Percentiles rank a stretch among this genome's conserved stretches.
Conservation (phyloP, 305 asterid genomes). For the Fraxinus velutina region DNA sequence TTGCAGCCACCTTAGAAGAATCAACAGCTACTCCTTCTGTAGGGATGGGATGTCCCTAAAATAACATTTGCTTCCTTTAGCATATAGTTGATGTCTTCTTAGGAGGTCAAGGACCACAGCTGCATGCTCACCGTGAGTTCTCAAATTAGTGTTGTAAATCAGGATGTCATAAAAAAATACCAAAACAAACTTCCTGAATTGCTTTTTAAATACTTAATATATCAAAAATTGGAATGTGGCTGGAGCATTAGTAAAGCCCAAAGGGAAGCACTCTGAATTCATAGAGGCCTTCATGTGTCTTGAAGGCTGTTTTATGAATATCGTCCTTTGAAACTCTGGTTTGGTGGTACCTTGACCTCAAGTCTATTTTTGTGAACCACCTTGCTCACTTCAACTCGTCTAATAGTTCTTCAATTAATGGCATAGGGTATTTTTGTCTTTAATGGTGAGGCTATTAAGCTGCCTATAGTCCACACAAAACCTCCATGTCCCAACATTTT, state of each 20-base stretch:
- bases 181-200: not conserved
- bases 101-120: not conserved
- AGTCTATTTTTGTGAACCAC: not conserved
- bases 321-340: no score
- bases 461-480: not conserved
- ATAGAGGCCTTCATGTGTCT: not conserved
- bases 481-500: not conserved
- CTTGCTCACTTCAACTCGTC: not conserved
- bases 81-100: not conserved
- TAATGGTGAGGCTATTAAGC: not conserved
- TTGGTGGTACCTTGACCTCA: not conserved
- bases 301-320: no score
- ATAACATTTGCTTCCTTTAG: not conserved
- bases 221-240: not conserved
- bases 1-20: not conserved
- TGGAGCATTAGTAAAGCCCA: not conserved
- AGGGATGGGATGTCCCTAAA: not conserved
- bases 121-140: not conserved
- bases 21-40: not conserved
- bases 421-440: not conserved
- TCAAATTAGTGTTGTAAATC: not conserved
- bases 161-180: not conserved
- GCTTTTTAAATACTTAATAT: not conserved
- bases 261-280: not conserved
- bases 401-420: not conserved